Evolutionary conservation across 179 eudicot genomes (phyloP).

Genomic region (Corrigiola litoralis): DNA sequence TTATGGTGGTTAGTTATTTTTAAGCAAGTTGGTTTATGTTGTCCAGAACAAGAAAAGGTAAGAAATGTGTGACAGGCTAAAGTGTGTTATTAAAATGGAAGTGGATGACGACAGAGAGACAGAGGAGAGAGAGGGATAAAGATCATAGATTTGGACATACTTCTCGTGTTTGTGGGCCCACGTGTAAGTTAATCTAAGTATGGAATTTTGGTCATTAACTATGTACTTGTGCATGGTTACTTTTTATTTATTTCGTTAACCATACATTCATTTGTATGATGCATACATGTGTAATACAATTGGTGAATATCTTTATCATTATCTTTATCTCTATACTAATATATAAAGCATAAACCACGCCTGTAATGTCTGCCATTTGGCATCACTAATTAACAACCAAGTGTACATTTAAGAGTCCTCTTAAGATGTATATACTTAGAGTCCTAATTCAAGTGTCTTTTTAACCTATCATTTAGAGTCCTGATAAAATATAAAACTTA

Average conservation of each 20-base stretch:
- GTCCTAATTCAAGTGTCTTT: too few relatives aligned
- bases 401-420: too few relatives aligned
- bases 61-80: not conserved
- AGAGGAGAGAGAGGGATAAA: conserved; percentile 2
- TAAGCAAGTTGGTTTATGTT: not conserved
- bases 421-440: too few relatives aligned
- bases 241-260: conserved; percentile 10
- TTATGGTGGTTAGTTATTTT: too few relatives aligned
- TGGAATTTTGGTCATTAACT: not conserved
- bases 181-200: not conserved
- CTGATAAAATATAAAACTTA: too few relatives aligned
- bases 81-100: not conserved
- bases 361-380: too few relatives aligned
- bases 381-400: too few relatives aligned
- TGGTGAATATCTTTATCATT: too few relatives aligned
- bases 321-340: too few relatives aligned
- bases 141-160: conserved; percentile 9
- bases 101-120: not conserved
- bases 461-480: too few relatives aligned
- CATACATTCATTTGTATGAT: conserved; percentile 16
- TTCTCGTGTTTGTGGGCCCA: conserved; percentile 18
- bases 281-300: too few relatives aligned
- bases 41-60: not conserved
- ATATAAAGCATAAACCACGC: too few relatives aligned
- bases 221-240: not conserved